Conservation (phyloP, 257 asterid genomes). For the Catharanthus roseus region DNA sequence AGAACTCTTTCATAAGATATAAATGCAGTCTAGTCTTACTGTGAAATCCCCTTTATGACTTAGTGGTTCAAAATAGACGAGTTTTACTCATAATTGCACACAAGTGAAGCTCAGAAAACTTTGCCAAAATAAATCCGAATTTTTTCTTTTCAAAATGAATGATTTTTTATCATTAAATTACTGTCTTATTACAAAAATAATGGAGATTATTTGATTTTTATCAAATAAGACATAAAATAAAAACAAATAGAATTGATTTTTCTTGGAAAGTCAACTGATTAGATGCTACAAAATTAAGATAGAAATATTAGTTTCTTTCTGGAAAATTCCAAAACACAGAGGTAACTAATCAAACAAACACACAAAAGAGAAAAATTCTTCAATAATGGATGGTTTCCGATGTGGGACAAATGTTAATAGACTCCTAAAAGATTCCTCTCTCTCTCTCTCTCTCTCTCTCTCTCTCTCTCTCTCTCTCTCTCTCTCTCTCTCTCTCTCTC, state of each 20-base stretch:
- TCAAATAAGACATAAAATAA: neutral
- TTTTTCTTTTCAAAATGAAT: no score
- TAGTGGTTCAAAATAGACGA: no score
- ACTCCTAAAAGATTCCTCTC: slow-evolving; percentile 28
- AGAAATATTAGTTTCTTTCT: neutral
- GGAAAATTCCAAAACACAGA: neutral
- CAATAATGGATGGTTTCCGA: slow-evolving; percentile 12
- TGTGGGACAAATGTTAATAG: slow-evolving; percentile 37
- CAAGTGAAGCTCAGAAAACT: neutral
- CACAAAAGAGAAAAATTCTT: neutral
- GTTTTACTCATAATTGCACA: neutral
- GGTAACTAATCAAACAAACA: neutral
- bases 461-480: no score
- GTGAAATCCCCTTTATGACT: neutral
- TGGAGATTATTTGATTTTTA: no score
- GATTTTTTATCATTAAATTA: no score
- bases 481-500: no score
- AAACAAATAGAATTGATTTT: neutral
- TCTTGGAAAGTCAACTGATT: slow-evolving; percentile 3
- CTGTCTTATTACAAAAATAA: no score
- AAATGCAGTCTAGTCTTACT: no score
- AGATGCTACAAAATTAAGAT: neutral
- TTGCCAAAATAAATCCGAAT: neutral
- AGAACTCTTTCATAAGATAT: no score
- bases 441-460: no score